Base-by-base conservation (phyloP, 257 asterid genomes). In the Solanum chiquidenum region DNA sequence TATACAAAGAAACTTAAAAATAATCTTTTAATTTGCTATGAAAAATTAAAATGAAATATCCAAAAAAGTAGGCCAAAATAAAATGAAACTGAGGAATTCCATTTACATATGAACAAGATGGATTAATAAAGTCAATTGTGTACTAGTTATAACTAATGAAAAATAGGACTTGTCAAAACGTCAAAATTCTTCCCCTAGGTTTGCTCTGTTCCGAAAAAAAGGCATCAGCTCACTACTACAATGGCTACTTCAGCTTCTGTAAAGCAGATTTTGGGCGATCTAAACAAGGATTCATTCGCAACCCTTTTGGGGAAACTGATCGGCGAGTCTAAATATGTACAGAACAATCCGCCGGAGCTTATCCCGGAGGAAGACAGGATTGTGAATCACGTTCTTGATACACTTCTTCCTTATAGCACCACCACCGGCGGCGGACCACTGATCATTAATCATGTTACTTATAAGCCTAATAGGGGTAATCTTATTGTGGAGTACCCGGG, bases 401-500 rank as follows among this genome's bases (percentile, higher is more conserved):
- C 86, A 84, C 99, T 96, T 90, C 93, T 91, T 86, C 98, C 98
- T 13, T 90, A 80, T 92, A 93, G 97, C 91, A 92, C 97, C 89
- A 94, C 90, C 85, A 94, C 91, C 9, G 98, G 95, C n/a, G 98
- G 98, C 46, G 99, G 98, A 23, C 98, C 99, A 2, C 95, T 96
- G 25, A 69, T 94, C 10, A 90, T 96, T 82, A 95, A 94, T 68
- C 98, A 96, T 87, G 97, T 92, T 79, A 34, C 98, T 3, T 96
- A 95, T 91, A 95, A 94, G 93, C 95, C 99, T 86, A 94, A 93
- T n/a, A 92, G 99, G 89, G 99, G 99, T 13, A 96, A 96, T 83
- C 98, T 96, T 62, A 94, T 96, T 83, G 99, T 96, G n/a, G 98
- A 96, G 93, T 96, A 94, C 60, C 99, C 98, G 5, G 99, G 99